Evolutionary conservation across 2,329 filamentous ascomycete genomes (phyloP).

Genomic region (Kalaharituber pfeilii): DNA sequence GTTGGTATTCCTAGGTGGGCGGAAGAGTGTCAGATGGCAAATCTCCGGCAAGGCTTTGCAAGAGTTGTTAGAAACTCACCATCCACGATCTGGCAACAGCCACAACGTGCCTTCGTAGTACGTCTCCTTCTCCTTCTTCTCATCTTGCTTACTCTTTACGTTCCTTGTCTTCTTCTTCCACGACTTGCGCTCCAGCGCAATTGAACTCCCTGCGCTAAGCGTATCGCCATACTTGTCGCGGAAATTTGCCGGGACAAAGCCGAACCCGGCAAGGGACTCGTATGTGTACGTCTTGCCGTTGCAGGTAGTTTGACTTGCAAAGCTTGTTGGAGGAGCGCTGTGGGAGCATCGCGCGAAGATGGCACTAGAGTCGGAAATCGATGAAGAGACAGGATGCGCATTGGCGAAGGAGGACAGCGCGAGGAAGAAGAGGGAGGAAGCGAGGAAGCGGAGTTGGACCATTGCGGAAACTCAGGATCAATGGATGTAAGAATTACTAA

Average conservation of each 20-base stretch:
- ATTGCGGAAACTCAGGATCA: too few relatives aligned
- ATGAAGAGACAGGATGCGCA: background rate
- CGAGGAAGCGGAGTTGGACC: background rate
- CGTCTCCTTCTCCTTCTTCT: conserved; percentile 26
- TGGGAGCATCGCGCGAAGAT: background rate
- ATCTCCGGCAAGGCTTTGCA: background rate
- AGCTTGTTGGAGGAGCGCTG: conserved; percentile 1
- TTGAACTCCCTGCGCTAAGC: conserved; percentile 46
- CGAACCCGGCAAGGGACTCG: conserved; percentile 48
- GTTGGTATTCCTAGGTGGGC: conserved; percentile 42
- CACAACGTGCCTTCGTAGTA: conserved; percentile 45
- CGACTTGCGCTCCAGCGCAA: conserved; percentile 41
- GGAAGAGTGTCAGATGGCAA: too few relatives aligned
- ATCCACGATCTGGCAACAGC: conserved; percentile 49
- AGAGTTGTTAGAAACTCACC: conserved; percentile 28
- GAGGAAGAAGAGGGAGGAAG: background rate
- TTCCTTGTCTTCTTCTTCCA: conserved; percentile 36
- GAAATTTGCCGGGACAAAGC: conserved; percentile 39
- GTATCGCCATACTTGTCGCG: conserved; percentile 54
- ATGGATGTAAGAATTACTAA: too few relatives aligned
- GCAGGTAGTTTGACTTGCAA: conserved; percentile 37
- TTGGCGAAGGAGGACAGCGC: background rate
- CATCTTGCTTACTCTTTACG: background rate
- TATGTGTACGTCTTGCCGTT: conserved; percentile 41
- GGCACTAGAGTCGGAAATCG: too few relatives aligned